Percentiles rank a stretch among this genome's conserved stretches.
Conservation (phyloP, 2,329 filamentous ascomycete genomes). For the Chalaropsis thielavioides region DNA sequence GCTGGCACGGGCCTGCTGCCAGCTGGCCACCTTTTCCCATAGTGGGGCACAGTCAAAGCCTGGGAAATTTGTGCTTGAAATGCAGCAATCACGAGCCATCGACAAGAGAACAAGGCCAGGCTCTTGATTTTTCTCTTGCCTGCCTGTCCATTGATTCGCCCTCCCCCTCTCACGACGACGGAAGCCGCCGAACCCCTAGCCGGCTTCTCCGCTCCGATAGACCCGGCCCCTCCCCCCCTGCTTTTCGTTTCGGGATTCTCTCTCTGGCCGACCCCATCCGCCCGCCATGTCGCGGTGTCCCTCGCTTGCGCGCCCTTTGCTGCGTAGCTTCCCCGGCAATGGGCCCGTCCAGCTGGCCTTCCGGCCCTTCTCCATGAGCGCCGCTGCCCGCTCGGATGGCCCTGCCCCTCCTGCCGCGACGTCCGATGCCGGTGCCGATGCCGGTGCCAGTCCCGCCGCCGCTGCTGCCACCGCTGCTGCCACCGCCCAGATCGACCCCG, state of each 20-base stretch:
- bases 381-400: conserved; percentile 24
- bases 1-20: neutral
- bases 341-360: conserved; percentile 24
- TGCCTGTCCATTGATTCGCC: neutral
- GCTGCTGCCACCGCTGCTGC: conserved; percentile 14
- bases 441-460: neutral
- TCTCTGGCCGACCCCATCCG: neutral
- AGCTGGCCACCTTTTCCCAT: neutral
- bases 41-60: neutral
- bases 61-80: conserved; percentile 1
- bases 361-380: conserved; percentile 27
- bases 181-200: neutral
- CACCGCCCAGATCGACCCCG: conserved; percentile 24
- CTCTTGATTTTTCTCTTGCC: neutral
- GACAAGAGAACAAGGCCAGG: neutral
- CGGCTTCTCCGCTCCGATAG: neutral
- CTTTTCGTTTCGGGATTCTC: neutral
- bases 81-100: neutral
- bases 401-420: conserved; percentile 20
- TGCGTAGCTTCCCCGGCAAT: conserved; percentile 23
- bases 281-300: conserved; percentile 43
- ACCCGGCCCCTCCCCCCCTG: neutral
- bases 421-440: neutral
- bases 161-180: neutral
- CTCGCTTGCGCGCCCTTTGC: conserved; percentile 42